These are phyloP conservation scores for Picochlorum costavermella DNA, from an alignment of 139 green algal species.

Conservation along the genomic window DNA sequence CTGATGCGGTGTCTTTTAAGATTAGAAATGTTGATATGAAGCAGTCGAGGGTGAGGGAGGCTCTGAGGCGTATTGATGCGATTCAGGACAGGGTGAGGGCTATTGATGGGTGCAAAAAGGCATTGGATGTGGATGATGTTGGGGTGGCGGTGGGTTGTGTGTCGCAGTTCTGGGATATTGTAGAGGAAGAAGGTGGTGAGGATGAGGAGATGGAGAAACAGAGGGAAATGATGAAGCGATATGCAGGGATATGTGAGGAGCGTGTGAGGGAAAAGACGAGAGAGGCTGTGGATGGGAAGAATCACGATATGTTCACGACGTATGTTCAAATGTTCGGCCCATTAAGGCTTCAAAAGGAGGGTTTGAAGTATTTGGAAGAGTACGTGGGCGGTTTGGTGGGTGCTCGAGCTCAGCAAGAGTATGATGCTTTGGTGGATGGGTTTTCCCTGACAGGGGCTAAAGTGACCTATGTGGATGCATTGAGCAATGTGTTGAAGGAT, in stretches of 20 bases:
- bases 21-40: constrained; percentile 70
- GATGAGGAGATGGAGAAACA: constrained; percentile 8
- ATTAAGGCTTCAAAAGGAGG: constrained; percentile 63
- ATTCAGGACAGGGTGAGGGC: constrained; percentile 70
- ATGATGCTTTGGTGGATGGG: constrained; percentile 38
- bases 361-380: constrained; percentile 45
- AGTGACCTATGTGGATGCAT: constrained; percentile 56
- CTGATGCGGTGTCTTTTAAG: constrained; percentile 76
- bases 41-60: constrained; percentile 54
- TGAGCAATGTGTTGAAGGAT: constrained; percentile 75
- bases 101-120: constrained; percentile 59
- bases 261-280: constrained; percentile 57
- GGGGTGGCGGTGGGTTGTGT: constrained; percentile 76
- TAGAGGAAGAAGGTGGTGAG: constrained; percentile 34
- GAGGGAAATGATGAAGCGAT: constrained; percentile 6
- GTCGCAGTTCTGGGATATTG: constrained; percentile 64
- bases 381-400: constrained; percentile 48
- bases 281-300: constrained; percentile 18
- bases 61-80: constrained; percentile 49
- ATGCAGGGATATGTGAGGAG: constrained; percentile 42
- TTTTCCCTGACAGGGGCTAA: constrained; percentile 19
- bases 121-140: constrained; percentile 66
- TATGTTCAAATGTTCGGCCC: constrained; percentile 71
- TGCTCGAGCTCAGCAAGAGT: constrained; percentile 39
- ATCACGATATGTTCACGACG: constrained; percentile 61